Evolutionary conservation across 306 rosid genomes (phyloP).

Genomic region (Quercus aquifolioides): DNA sequence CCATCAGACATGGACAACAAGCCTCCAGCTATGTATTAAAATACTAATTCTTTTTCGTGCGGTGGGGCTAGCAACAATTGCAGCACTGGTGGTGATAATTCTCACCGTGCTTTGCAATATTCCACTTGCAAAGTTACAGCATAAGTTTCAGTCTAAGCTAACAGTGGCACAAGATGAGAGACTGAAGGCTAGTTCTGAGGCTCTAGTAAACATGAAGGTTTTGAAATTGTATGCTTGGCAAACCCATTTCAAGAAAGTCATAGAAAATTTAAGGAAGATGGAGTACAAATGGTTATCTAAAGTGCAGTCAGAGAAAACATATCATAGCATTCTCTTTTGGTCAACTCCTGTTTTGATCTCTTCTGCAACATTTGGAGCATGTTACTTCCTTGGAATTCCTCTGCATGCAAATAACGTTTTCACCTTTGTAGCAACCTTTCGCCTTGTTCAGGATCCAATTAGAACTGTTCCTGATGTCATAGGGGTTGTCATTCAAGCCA

Average conservation of each 20-base stretch:
- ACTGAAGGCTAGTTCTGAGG: slow-evolving; percentile 59
- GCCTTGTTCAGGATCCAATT: slow-evolving; percentile 76
- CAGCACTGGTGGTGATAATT: slow-evolving; percentile 58
- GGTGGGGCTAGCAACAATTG: slow-evolving; percentile 66
- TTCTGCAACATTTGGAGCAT: slow-evolving; percentile 63
- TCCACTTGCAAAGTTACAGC: slow-evolving; percentile 72
- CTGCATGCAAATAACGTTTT: slow-evolving; percentile 75
- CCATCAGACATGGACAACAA: slow-evolving; percentile 75
- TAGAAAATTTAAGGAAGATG: slow-evolving; percentile 45
- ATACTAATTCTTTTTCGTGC: slow-evolving; percentile 49
- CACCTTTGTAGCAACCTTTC: slow-evolving; percentile 68
- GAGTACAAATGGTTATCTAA: slow-evolving; percentile 49
- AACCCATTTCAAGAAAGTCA: slow-evolving; percentile 47
- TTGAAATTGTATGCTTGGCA: slow-evolving; percentile 83
- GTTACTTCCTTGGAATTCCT: slow-evolving; percentile 59
- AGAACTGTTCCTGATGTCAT: slow-evolving; percentile 50
- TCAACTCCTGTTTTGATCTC: slow-evolving; percentile 59
- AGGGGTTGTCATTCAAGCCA: slow-evolving; percentile 60
- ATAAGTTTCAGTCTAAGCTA: slow-evolving; percentile 56
- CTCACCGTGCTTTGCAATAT: slow-evolving; percentile 57
- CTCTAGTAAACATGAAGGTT: slow-evolving; percentile 77
- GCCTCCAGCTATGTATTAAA: slow-evolving; percentile 52
- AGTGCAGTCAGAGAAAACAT: slow-evolving; percentile 43
- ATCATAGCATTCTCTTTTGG: slow-evolving; percentile 57
- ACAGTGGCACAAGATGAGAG: slow-evolving; percentile 79